Conservation (phyloP, 2,329 filamentous ascomycete genomes). For the Sarocladiaceae sp. region DNA sequence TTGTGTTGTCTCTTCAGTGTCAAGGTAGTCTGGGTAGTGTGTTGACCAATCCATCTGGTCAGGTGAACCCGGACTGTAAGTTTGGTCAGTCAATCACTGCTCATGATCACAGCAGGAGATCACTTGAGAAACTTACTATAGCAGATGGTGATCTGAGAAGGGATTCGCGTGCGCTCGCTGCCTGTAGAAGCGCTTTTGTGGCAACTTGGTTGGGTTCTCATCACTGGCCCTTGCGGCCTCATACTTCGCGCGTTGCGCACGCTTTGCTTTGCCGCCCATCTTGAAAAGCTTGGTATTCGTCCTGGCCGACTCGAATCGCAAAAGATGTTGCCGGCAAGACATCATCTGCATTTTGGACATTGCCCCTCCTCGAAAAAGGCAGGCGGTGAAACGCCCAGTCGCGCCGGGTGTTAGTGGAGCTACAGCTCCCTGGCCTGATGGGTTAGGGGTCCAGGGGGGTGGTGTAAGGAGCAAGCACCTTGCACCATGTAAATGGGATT, state of each 20-base stretch:
- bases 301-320: background rate
- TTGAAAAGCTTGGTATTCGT: background rate
- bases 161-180: conserved; percentile 97
- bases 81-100: background rate
- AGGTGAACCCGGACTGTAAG: conserved; percentile 67
- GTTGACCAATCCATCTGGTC: conserved; percentile 86
- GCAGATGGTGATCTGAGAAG: conserved; percentile 88
- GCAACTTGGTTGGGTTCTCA: conserved; percentile 58
- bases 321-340: background rate
- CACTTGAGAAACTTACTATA: conserved; percentile 64
- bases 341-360: conserved; percentile 6
- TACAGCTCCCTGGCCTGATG: background rate
- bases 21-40: conserved; percentile 73
- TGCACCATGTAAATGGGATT: background rate
- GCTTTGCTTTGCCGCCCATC: conserved; percentile 34
- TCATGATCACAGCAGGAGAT: background rate
- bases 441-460: background rate
- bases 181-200: conserved; percentile 93
- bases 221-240: conserved; percentile 41
- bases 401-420: background rate
- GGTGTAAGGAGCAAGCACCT: background rate
- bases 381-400: conserved; percentile 20
- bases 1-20: conserved; percentile 25
- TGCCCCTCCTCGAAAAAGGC: conserved; percentile 14
- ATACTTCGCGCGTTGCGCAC: conserved; percentile 63